A percentile compares a stretch with the other conserved stretches of the same genome.
Evolutionary conservation across 768 basidiomycete genomes (phyloP).

Genomic region (Agrocybe pediades): DNA sequence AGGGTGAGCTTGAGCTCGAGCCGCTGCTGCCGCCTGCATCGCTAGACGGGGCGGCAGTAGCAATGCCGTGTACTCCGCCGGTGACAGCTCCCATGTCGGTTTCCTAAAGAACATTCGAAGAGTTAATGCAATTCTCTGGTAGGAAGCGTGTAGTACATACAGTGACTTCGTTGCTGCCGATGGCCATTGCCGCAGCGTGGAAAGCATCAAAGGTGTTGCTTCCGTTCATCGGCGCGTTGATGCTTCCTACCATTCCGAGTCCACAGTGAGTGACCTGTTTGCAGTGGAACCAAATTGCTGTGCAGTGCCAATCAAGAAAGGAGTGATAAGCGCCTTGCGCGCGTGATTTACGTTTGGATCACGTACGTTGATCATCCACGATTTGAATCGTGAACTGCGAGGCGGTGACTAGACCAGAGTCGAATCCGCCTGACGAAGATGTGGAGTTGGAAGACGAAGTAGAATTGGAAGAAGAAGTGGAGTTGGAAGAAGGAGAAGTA

Average conservation of each 20-base stretch:
- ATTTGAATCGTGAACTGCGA: background rate
- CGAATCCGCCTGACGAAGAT: background rate
- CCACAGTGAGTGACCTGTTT: slow-evolving; percentile 45
- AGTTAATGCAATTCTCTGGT: background rate
- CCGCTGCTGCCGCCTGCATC: slow-evolving; percentile 9
- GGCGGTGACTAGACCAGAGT: background rate
- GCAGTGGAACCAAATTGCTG: slow-evolving; percentile 32
- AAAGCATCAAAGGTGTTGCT: slow-evolving; percentile 13
- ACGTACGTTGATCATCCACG: background rate
- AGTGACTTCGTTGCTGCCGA: slow-evolving; percentile 8
- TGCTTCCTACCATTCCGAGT: slow-evolving; percentile 19
- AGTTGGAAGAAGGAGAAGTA: background rate
- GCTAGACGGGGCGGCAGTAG: slow-evolving; percentile 27
- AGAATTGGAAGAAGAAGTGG: background rate
- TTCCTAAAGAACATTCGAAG: slow-evolving; percentile 25
- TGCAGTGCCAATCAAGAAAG: background rate
- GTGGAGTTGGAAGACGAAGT: background rate
- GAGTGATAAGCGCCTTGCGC: too few species aligned
- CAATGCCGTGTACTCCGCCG: slow-evolving; percentile 41
- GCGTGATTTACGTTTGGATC: background rate
- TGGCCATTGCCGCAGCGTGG: slow-evolving; percentile 11
- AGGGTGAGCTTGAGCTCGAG: background rate
- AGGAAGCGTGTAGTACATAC: slow-evolving; percentile 1
- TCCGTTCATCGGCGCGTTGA: slow-evolving; percentile 16
- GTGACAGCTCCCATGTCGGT: slow-evolving; percentile 36